A percentile compares a stretch with the other conserved stretches of the same genome.
phyloP scores from a whole-genome alignment of 1,139 yeast genomes.

The Zygoascus hellenicus region DNA sequence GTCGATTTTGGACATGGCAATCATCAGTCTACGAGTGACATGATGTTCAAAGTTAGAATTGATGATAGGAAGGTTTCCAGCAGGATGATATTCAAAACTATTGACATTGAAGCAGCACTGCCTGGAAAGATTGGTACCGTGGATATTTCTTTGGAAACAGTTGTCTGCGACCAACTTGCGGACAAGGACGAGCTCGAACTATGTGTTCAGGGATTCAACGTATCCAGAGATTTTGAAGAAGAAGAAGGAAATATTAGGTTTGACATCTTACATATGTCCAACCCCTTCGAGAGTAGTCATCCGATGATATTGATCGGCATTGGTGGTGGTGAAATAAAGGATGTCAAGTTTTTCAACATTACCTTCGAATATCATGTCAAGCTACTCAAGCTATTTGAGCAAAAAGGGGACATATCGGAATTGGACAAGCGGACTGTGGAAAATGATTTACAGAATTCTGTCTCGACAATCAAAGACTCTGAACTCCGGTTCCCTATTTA shows the following conservation, averaged over 20 bases:
- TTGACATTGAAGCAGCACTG: slow-evolving; percentile 12
- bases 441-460: slow-evolving; percentile 12
- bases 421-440: slow-evolving; percentile 14
- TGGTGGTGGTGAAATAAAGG: slow-evolving; percentile 17
- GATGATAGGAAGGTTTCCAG: slow-evolving; percentile 7
- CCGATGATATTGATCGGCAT: slow-evolving; percentile 23
- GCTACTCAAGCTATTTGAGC: slow-evolving; percentile 24
- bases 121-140: slow-evolving; percentile 19
- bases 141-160: slow-evolving; percentile 29
- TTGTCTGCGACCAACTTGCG: slow-evolving; percentile 17
- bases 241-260: slow-evolving; percentile 18
- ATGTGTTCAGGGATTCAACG: slow-evolving; percentile 14
- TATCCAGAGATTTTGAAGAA: slow-evolving; percentile 22
- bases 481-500: slow-evolving; percentile 22
- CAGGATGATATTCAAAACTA: slow-evolving; percentile 7
- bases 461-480: slow-evolving; percentile 14
- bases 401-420: slow-evolving; percentile 4
- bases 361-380: slow-evolving; percentile 27
- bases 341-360: slow-evolving; percentile 22
- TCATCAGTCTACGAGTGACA: not conserved
- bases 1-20: not conserved
- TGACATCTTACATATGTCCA: slow-evolving; percentile 23
- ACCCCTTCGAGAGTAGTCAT: slow-evolving; percentile 18
- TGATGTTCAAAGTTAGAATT: slow-evolving; percentile 5
- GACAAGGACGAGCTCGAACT: slow-evolving; percentile 12